Percentiles rank a stretch among this genome's conserved stretches.
phyloP scores from a whole-genome alignment of 768 basidiomycete genomes.

The Cyclocybe cylindracea region DNA sequence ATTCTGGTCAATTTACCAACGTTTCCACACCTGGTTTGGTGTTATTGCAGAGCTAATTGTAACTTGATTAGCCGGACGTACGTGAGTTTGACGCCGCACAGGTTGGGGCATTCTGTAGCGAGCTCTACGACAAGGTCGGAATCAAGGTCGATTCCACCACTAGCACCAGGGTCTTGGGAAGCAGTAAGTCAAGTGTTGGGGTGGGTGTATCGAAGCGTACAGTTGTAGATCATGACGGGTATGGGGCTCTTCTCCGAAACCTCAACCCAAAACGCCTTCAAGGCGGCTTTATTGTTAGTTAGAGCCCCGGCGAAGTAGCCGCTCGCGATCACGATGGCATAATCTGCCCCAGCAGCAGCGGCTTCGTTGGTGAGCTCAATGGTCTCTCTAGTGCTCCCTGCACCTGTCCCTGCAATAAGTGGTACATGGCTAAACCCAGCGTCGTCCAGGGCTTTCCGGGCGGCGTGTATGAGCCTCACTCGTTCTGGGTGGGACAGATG shows the following conservation, averaged over 20 bases:
- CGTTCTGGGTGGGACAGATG: constrained; percentile 75
- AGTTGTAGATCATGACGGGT: constrained; percentile 89
- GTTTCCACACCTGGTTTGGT: constrained; percentile 69
- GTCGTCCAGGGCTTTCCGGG: constrained; percentile 70
- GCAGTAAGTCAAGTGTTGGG: constrained; percentile 12
- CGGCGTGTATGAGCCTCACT: constrained; percentile 58
- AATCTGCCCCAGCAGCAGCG: constrained; percentile 84
- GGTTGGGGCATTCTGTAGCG: constrained; percentile 73
- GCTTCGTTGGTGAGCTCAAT: constrained; percentile 75
- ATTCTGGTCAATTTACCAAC: constrained; percentile 91
- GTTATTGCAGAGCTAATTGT: constrained; percentile 7
- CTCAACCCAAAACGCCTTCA: constrained; percentile 80
- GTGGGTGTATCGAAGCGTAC: constrained; percentile 39
- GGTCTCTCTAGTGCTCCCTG: constrained; percentile 82
- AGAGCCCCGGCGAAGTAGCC: constrained; percentile 87
- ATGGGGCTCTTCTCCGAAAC: constrained; percentile 80
- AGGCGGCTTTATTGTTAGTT: constrained; percentile 56
- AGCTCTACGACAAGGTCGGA: constrained; percentile 85
- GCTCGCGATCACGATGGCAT: constrained; percentile 80
- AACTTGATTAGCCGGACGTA: constrained; percentile 35
- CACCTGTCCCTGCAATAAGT: constrained; percentile 82
- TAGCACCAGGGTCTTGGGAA: constrained; percentile 74
- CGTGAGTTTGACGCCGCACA: constrained; percentile 89
- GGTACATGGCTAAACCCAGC: constrained; percentile 61
- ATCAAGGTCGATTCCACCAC: constrained; percentile 89